Evolutionary conservation across 768 basidiomycete genomes (phyloP), one percentile per base, ranked within the genome.

Genomic region (Candolleomyces eurysporus): DNA sequence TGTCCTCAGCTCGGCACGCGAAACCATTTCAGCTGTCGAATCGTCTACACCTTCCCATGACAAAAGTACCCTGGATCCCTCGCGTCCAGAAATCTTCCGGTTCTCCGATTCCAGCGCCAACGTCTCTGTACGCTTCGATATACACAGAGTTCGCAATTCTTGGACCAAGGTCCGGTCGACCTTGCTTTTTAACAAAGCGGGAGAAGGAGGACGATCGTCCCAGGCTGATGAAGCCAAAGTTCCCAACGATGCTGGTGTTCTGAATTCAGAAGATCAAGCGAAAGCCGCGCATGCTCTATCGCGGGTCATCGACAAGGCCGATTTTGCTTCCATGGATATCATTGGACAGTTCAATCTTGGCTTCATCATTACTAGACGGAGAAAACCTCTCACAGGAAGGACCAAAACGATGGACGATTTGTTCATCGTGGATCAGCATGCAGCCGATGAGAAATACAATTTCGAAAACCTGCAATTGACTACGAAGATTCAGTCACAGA

Each of bases 361-460:
- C 0, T 99, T 99, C 74, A 94, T 99, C 72, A 83, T 99, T 60
- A 84, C 86, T 2, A 84, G 96, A 6, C 82, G 90, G 39, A 52
- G 48, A 48, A 56, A 50, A 13, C 39, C 31, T 17, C 39, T 22
- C 32, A 56, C n/a, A 16, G 56, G 14, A 26, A 31, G 22, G 6
- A 63, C 21, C 3, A 63, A 52, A 13, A 61, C 43, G 13, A 78
- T 86, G 75, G 96, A 98, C 69, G 96, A 99, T 68, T 77, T 99
- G 46, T 98, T 98, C 75, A 94, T 99, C 64, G 84, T 98, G 17
- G 96, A 98, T 68, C 96, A 98, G 70, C 96, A 98, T 73, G 96
- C 96, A 5, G 89, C 93, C 5, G 97, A 99, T 73, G 97, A 98
- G 75, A 98, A 98, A 77, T 98, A 92, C 75, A 98, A 98, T 71